phyloP scores from a whole-genome alignment of 2,329 filamentous ascomycete species.

The Paradendryphiella salina region DNA sequence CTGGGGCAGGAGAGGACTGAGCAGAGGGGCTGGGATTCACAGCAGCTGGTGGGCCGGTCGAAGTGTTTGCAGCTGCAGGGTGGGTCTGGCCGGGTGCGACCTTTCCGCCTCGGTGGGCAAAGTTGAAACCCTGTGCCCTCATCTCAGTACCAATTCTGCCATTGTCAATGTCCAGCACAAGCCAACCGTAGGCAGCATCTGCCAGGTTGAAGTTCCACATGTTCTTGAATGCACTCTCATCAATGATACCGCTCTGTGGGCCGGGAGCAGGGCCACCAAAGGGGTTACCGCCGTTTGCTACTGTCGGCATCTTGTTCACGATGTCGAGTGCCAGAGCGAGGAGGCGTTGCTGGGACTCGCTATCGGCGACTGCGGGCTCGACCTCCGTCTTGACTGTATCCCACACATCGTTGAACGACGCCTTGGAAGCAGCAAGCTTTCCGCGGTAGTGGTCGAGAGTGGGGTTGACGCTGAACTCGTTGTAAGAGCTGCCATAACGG shows the following conservation, averaged over 20 bases:
- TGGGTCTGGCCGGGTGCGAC: slow-evolving; percentile 47
- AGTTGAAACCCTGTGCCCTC: slow-evolving; percentile 98
- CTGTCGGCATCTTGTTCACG: slow-evolving; percentile 96
- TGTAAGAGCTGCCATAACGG: slow-evolving; percentile 98
- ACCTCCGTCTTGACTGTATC: slow-evolving; percentile 97
- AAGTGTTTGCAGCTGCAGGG: slow-evolving; percentile 41
- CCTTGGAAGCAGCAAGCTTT: slow-evolving; percentile 96
- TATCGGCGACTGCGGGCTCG: slow-evolving; percentile 89
- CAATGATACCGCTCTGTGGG: slow-evolving; percentile 80
- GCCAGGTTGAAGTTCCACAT: slow-evolving; percentile 99
- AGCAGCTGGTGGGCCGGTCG: slow-evolving; percentile 43
- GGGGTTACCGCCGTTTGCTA: slow-evolving; percentile 92
- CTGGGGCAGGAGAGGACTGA: slow-evolving; percentile 45
- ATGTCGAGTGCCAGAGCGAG: slow-evolving; percentile 88
- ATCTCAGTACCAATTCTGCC: slow-evolving; percentile 97
- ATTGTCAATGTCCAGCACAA: slow-evolving; percentile 92
- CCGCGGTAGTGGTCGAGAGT: slow-evolving; percentile 97
- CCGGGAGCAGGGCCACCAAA: slow-evolving; percentile 85
- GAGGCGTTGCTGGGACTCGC: slow-evolving; percentile 90
- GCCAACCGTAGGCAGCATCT: slow-evolving; percentile 94
- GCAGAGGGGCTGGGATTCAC: slow-evolving; percentile 45
- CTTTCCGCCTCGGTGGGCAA: slow-evolving; percentile 91
- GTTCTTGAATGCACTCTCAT: slow-evolving; percentile 99
- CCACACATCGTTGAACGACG: slow-evolving; percentile 99
- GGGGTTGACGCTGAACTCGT: slow-evolving; percentile 98